Evolutionary conservation across 768 basidiomycete genomes (phyloP).

Genomic region (Leccinum aurantiacum): DNA sequence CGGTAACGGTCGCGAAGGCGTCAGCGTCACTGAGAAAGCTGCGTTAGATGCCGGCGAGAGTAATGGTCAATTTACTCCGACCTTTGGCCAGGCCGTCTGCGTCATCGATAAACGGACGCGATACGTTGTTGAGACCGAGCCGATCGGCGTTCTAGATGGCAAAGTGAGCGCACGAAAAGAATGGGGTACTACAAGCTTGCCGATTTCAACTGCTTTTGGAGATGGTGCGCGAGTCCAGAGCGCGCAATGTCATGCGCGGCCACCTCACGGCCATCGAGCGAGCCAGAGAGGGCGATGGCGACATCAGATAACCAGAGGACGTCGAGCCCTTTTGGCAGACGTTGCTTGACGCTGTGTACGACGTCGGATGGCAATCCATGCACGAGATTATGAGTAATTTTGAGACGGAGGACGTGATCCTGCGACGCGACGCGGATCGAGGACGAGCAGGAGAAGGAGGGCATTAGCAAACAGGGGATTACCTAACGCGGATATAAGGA

Average conservation of each 20-base stretch:
- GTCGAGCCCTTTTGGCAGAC: conserved; percentile 34
- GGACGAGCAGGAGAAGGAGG: conserved; percentile 32
- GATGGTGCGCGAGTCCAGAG: conserved; percentile 52
- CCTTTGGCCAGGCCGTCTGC: conserved; percentile 43
- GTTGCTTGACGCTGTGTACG: conserved; percentile 34
- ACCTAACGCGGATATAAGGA: not conserved
- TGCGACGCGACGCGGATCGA: conserved; percentile 45
- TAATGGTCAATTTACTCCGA: conserved; percentile 25
- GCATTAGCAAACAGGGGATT: conserved; percentile 23
- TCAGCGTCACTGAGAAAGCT: conserved; percentile 38
- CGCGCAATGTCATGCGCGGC: conserved; percentile 39
- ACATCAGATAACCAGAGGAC: conserved; percentile 39
- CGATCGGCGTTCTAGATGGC: conserved; percentile 53
- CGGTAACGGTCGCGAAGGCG: conserved; percentile 38
- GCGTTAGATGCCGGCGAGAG: conserved; percentile 8
- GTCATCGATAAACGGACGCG: conserved; percentile 49
- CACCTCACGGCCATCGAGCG: conserved; percentile 44
- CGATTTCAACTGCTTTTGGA: conserved; percentile 50
- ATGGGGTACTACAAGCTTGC: conserved; percentile 32
- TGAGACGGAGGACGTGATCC: conserved; percentile 45
- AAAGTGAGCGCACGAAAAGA: conserved; percentile 13
- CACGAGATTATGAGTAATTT: conserved; percentile 45
- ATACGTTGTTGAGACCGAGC: conserved; percentile 59
- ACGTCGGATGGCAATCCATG: conserved; percentile 33
- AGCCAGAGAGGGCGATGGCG: conserved; percentile 53